Percentiles rank a stretch among this genome's conserved stretches.
Conservation (phyloP, 345 rosid species). For the Brassica incana region DNA sequence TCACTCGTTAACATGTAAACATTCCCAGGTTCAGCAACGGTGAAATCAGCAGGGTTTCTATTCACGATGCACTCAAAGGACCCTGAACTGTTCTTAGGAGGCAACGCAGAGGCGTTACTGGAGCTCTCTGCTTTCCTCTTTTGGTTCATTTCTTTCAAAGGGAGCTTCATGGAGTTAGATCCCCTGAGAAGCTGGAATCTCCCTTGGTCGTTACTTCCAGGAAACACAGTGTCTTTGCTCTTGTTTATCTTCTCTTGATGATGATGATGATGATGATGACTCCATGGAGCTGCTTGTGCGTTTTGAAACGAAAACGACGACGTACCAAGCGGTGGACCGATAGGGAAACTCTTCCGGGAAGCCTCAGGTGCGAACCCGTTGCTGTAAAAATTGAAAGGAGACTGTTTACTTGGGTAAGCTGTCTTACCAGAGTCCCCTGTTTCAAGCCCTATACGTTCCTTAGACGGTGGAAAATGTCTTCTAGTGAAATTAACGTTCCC, state of each 20-base stretch:
- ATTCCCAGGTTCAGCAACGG: constrained; percentile 63
- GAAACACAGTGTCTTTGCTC: constrained; percentile 41
- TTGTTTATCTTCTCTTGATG: constrained; percentile 43
- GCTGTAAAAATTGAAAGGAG: constrained; percentile 41
- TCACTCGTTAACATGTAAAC: constrained; percentile 61
- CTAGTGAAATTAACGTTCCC: constrained; percentile 48
- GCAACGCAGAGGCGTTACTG: constrained; percentile 29
- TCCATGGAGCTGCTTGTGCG: constrained; percentile 45
- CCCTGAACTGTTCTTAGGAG: constrained; percentile 41
- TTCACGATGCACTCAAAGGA: constrained; percentile 57
- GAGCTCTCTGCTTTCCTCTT: constrained; percentile 38
- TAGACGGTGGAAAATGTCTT: constrained; percentile 48
- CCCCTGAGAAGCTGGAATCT: constrained; percentile 45
- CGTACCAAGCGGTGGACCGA: constrained; percentile 46
- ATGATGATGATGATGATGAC: constrained; percentile 36
- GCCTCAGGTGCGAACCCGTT: constrained; percentile 34
- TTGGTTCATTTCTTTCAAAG: constrained; percentile 46
- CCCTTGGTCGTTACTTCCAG: constrained; percentile 42
- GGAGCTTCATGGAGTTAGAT: constrained; percentile 46
- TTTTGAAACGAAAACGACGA: constrained; percentile 55
- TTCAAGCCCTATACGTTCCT: constrained; percentile 45
- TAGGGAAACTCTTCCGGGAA: constrained; percentile 35
- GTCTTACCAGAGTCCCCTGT: constrained; percentile 45
- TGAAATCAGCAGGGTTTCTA: constrained; percentile 92
- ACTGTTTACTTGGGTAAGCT: constrained; percentile 38